A percentile compares a stretch with the other conserved stretches of the same genome.
These are phyloP conservation scores for Phytomonas sp. DNA, from an alignment of 208 protist species.

Conservation along the genomic window DNA sequence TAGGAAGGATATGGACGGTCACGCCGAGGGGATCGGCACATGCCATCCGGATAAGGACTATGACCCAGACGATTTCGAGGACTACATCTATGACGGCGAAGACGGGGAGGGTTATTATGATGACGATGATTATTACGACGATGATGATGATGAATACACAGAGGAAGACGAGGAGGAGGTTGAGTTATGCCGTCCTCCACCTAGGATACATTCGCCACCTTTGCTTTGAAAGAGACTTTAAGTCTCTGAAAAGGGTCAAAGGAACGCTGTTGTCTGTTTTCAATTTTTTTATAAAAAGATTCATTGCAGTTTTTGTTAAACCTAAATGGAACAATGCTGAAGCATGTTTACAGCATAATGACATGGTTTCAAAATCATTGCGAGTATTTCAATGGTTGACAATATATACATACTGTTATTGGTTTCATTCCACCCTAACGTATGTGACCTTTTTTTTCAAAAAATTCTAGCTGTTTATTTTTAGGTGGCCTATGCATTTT, in stretches of 20 bases:
- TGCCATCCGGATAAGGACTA: neutral
- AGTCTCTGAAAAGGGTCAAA: neutral
- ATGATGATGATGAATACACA: constrained; percentile 13
- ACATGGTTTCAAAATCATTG: neutral
- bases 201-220: constrained; percentile 38
- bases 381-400: neutral
- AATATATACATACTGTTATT: neutral
- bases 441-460: neutral
- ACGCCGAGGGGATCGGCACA: neutral
- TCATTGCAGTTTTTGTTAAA: neutral
- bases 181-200: constrained; percentile 23
- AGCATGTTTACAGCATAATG: neutral
- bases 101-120: constrained; percentile 3
- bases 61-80: neutral
- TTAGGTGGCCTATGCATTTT: neutral
- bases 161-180: constrained; percentile 19
- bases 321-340: neutral
- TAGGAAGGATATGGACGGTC: neutral
- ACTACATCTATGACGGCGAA: constrained; percentile 4
- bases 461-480: neutral
- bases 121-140: constrained; percentile 14
- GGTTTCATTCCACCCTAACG: neutral
- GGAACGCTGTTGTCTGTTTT: neutral
- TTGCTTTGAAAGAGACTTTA: constrained; percentile 17
- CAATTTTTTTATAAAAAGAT: neutral